Evolutionary conservation across 164 flowering plant species (phyloP).

Genomic region (Cinnamomum chago): DNA sequence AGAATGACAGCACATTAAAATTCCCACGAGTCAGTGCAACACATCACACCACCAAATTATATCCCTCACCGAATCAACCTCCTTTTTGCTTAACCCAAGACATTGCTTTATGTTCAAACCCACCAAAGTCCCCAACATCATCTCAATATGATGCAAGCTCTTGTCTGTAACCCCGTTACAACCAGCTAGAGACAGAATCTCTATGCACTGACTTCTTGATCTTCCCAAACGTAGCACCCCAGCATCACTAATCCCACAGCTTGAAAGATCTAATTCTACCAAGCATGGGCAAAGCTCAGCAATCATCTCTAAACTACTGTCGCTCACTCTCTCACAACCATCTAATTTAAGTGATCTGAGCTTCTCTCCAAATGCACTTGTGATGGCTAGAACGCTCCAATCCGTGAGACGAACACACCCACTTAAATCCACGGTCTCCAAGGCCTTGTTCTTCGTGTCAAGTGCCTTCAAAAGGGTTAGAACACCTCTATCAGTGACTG

Average conservation of each 20-base stretch:
- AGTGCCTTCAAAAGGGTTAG: slow-evolving; percentile 32
- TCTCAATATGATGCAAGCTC: slow-evolving; percentile 23
- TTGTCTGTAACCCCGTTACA: slow-evolving; percentile 33
- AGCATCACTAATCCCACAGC: slow-evolving; percentile 30
- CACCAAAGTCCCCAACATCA: slow-evolving; percentile 26
- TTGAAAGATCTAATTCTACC: slow-evolving; percentile 36
- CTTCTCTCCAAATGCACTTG: slow-evolving; percentile 25
- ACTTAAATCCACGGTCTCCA: slow-evolving; percentile 29
- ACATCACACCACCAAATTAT: slow-evolving; percentile 38
- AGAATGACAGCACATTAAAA: not conserved
- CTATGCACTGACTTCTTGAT: slow-evolving; percentile 25
- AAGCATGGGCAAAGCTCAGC: slow-evolving; percentile 29
- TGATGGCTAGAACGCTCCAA: slow-evolving; percentile 17
- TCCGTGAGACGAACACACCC: slow-evolving; percentile 38
- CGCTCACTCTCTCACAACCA: slow-evolving; percentile 23
- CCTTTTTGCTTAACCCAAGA: slow-evolving; percentile 22
- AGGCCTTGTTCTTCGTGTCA: not conserved
- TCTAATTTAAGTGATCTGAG: slow-evolving; percentile 28
- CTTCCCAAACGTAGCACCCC: slow-evolving; percentile 30
- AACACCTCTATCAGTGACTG: slow-evolving; percentile 51
- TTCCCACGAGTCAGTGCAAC: not conserved
- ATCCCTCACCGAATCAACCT: slow-evolving; percentile 25
- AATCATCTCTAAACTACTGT: slow-evolving; percentile 30
- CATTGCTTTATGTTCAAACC: slow-evolving; percentile 43
- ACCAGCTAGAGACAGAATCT: slow-evolving; percentile 34